Conservation (phyloP, 495 filamentous ascomycete genomes). For the Penicillium taxi region DNA sequence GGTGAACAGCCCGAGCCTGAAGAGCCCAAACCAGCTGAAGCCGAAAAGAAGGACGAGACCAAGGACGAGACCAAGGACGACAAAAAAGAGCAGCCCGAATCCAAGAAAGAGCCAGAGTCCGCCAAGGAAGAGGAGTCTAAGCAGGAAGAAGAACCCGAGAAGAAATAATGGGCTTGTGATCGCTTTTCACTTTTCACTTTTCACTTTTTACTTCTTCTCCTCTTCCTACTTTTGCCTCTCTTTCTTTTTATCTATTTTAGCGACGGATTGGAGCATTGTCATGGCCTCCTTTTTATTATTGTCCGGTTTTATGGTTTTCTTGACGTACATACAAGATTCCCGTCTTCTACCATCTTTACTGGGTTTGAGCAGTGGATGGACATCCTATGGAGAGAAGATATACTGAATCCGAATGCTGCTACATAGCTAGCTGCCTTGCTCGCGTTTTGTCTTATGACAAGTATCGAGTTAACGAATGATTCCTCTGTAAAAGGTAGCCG, state of each 20-base stretch:
- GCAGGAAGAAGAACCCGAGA: constrained; percentile 9
- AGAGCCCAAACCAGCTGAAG: constrained; percentile 11
- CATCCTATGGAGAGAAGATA: constrained; percentile 2
- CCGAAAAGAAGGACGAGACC: constrained; percentile 8
- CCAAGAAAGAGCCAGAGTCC: constrained; percentile 2
- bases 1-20: constrained; percentile 29
- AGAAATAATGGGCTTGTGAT: constrained; percentile 11
- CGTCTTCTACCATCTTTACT: too few species aligned
- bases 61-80: constrained; percentile 7
- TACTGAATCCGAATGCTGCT: constrained; percentile 14
- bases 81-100: constrained; percentile 4
- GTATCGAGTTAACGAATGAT: too few species aligned
- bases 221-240: too few species aligned
- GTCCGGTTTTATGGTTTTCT: constrained; percentile 7
- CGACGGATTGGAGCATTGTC: constrained; percentile 30
- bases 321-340: constrained; percentile 20
- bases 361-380: constrained; percentile 1
- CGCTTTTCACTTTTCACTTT: constrained; percentile 8
- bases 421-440: constrained; percentile 5
- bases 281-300: constrained; percentile 11
- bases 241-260: constrained; percentile 17
- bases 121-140: constrained; percentile 8
- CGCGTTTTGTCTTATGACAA: not conserved
- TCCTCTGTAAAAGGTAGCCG: too few species aligned
- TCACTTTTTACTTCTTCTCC: too few species aligned